These are phyloP conservation scores for Mycothermus thermophilus DNA, from an alignment of 495 filamentous ascomycete genomes.

Conservation along the genomic window DNA sequence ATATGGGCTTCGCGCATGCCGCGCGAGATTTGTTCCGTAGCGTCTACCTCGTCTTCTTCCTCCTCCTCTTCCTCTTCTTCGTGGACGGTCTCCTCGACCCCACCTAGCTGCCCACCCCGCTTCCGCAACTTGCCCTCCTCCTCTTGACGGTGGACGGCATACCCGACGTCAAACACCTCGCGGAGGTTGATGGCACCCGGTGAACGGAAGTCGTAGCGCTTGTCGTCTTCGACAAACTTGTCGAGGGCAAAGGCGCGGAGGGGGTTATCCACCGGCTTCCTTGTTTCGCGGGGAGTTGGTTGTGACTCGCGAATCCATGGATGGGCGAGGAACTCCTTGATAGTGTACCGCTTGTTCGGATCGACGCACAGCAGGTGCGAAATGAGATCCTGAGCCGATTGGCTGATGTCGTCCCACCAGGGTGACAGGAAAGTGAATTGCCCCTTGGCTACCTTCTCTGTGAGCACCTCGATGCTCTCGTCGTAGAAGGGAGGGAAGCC, in stretches of 20 bases:
- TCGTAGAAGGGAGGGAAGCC: conserved; percentile 99
- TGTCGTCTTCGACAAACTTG: conserved; percentile 44
- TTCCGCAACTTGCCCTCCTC: conserved; percentile 89
- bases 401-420: conserved; percentile 99
- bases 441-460: conserved; percentile 91
- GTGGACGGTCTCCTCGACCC: conserved; percentile 55
- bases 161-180: conserved; percentile 94
- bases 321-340: conserved; percentile 75
- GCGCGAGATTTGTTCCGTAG: conserved; percentile 65
- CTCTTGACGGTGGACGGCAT: conserved; percentile 91
- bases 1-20: conserved; percentile 73
- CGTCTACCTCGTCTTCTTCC: conserved; percentile 26
- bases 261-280: conserved; percentile 32
- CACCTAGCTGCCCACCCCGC: conserved; percentile 57
- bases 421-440: conserved; percentile 97
- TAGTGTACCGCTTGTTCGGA: conserved; percentile 79
- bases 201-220: conserved; percentile 84
- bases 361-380: conserved; percentile 88
- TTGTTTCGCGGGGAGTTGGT: conserved; percentile 47
- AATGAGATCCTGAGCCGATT: conserved; percentile 85
- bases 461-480: conserved; percentile 91
- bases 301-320: conserved; percentile 71
- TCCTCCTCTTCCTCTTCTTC: conserved; percentile 42
- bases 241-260: conserved; percentile 41
- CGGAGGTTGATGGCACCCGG: conserved; percentile 89